These are phyloP conservation scores for Sclerotinia minor DNA, from an alignment of 2,329 filamentous ascomycete species.

Conservation along the genomic window DNA sequence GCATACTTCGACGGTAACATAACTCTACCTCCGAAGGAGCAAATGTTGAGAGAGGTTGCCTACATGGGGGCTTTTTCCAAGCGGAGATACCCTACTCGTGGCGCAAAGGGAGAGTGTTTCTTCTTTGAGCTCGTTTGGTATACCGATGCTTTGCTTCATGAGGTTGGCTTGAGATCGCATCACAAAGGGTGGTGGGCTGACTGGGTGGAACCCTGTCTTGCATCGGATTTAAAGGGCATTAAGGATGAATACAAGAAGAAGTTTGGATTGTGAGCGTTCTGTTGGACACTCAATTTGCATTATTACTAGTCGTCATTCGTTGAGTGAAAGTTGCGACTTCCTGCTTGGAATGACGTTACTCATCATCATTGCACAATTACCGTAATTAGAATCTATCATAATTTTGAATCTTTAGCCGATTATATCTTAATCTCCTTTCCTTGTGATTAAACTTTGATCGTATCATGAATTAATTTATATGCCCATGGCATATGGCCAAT, in stretches of 20 bases:
- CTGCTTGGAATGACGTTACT: too few relatives aligned
- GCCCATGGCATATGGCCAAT: not conserved
- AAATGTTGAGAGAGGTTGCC: conserved; percentile 21
- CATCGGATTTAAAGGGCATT: conserved; percentile 10
- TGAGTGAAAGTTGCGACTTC: not conserved
- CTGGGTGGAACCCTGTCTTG: conserved; percentile 11
- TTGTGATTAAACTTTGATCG: not conserved
- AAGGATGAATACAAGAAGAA: conserved; percentile 23
- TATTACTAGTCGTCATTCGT: too few relatives aligned
- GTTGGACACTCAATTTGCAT: not conserved
- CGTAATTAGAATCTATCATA: not conserved
- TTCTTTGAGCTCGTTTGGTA: conserved; percentile 24
- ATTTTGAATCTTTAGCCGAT: not conserved
- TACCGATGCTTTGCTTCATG: conserved; percentile 19
- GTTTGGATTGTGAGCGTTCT: not conserved
- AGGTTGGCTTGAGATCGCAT: conserved; percentile 20
- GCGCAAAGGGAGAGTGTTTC: conserved; percentile 11
- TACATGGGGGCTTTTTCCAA: conserved; percentile 21
- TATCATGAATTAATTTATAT: not conserved
- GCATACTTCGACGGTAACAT: conserved; percentile 27
- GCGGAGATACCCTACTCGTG: conserved; percentile 22
- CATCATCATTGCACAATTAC: not conserved
- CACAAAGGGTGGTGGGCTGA: conserved; percentile 22
- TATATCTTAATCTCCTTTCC: not conserved
- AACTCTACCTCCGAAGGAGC: conserved; percentile 11